Conservation (phyloP, 495 filamentous ascomycete genomes). For the Aspergillus ostianus region DNA sequence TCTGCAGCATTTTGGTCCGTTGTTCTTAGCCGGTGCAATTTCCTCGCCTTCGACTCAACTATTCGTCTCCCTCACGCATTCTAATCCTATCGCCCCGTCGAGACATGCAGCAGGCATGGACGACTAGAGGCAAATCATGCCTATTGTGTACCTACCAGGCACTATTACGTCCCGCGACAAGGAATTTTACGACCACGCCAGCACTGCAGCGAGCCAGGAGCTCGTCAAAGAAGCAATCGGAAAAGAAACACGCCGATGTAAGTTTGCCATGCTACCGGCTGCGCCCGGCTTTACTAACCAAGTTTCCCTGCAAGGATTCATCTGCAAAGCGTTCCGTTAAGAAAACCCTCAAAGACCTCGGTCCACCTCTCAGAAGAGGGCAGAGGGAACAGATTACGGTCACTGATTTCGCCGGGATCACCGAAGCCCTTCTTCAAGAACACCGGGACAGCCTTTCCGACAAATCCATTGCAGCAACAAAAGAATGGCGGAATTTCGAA, state of each 20-base stretch:
- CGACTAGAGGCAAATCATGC: conserved; percentile 32
- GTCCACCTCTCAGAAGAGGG: neutral
- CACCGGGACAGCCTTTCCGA: conserved; percentile 19
- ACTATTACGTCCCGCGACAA: conserved; percentile 21
- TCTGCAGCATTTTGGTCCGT: neutral
- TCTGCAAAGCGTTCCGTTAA: neutral
- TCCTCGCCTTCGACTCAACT: too few relatives aligned
- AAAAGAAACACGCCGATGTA: conserved; percentile 4
- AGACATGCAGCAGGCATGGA: conserved; percentile 45
- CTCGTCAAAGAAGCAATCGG: conserved; percentile 2
- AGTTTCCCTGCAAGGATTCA: neutral
- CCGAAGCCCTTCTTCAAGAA: conserved; percentile 29
- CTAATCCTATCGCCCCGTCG: too few relatives aligned
- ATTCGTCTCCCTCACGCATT: too few relatives aligned
- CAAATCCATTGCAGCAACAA: conserved; percentile 10
- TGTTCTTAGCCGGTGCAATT: neutral
- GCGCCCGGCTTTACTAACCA: neutral
- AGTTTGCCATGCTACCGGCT: neutral
- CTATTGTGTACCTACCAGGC: conserved; percentile 35
- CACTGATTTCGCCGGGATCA: conserved; percentile 30
- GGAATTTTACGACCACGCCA: conserved; percentile 36
- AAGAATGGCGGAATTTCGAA: conserved; percentile 35
- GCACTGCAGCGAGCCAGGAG: conserved; percentile 27
- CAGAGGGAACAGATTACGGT: conserved; percentile 1
- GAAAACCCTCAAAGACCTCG: neutral